A percentile compares a stretch with the other conserved stretches of the same genome.
Evolutionary conservation across 2,329 filamentous ascomycete genomes (phyloP).

Genomic region (Botrytis fabae): DNA sequence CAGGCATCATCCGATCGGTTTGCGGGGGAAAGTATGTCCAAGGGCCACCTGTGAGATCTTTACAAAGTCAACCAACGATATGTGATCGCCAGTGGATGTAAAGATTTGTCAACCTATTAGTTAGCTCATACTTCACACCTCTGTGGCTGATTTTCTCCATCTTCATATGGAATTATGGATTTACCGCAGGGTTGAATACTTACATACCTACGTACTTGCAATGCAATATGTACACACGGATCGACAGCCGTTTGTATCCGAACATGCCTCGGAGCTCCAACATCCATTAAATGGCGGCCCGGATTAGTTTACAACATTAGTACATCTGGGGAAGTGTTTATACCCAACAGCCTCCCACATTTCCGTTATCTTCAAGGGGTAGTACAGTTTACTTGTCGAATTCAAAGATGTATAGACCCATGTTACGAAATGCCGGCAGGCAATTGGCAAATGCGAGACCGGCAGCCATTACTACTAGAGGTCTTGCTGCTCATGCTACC

Average conservation of each 20-base stretch:
- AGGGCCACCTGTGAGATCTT: not conserved
- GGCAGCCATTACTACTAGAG: slow-evolving; percentile 26
- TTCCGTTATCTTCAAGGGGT: not conserved
- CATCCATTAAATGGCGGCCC: slow-evolving; percentile 2
- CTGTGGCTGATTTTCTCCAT: not conserved
- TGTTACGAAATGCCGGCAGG: slow-evolving; percentile 32
- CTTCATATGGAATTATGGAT: not conserved
- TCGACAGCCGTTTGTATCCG: slow-evolving; percentile 12
- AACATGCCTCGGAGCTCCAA: slow-evolving; percentile 23
- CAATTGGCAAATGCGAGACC: slow-evolving; percentile 33
- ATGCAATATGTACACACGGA: not conserved
- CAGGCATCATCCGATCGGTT: not conserved
- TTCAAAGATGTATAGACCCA: slow-evolving; percentile 36
- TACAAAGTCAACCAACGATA: not conserved
- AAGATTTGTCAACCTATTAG: not conserved
- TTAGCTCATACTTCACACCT: not conserved
- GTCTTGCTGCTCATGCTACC: slow-evolving; percentile 37
- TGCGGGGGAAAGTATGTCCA: not conserved
- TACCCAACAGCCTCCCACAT: not conserved
- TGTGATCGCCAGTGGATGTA: not conserved
- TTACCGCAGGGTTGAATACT: not conserved
- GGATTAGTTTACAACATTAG: slow-evolving; percentile 13
- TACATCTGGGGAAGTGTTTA: not conserved
- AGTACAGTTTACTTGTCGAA: not conserved
- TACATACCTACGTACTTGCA: not conserved